Percentiles rank a stretch among this genome's conserved stretches.
These are phyloP conservation scores for Lasiodiplodia sp. DNA, from an alignment of 2,329 filamentous ascomycete species.

Conservation along the genomic window DNA sequence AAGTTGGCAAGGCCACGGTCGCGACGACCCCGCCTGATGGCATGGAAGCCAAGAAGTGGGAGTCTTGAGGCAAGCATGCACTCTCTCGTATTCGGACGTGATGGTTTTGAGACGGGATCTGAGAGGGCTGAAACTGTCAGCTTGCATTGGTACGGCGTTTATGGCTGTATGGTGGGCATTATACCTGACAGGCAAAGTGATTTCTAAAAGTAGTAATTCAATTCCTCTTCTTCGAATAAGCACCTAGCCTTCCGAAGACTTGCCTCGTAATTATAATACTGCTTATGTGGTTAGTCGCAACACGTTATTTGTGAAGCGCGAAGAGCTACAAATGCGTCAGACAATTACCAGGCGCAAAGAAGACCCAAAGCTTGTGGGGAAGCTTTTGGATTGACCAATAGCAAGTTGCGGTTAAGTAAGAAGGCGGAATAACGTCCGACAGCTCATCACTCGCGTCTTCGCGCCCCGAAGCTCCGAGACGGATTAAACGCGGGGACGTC, in stretches of 20 bases:
- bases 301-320: not conserved
- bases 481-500: not conserved
- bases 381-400: not conserved
- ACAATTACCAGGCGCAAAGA: not conserved
- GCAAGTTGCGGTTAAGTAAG: not conserved
- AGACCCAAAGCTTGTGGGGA: not conserved
- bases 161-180: not conserved
- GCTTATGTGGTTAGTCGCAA: too few species aligned
- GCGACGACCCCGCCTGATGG: conserved; percentile 78
- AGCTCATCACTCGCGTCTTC: conserved; percentile 11
- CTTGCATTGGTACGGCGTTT: conserved; percentile 30
- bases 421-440: conserved; percentile 2
- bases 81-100: not conserved
- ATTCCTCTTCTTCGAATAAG: too few species aligned
- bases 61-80: not conserved
- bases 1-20: conserved; percentile 76
- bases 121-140: not conserved
- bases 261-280: too few species aligned
- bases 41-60: conserved; percentile 74
- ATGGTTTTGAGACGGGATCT: not conserved
- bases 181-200: not conserved
- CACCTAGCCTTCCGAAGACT: too few species aligned
- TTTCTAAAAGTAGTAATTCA: not conserved
- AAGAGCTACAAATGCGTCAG: too few species aligned
- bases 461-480: conserved; percentile 1